phyloP scores from a whole-genome alignment of 306 rosid species.

The Vigna nakashimae region DNA sequence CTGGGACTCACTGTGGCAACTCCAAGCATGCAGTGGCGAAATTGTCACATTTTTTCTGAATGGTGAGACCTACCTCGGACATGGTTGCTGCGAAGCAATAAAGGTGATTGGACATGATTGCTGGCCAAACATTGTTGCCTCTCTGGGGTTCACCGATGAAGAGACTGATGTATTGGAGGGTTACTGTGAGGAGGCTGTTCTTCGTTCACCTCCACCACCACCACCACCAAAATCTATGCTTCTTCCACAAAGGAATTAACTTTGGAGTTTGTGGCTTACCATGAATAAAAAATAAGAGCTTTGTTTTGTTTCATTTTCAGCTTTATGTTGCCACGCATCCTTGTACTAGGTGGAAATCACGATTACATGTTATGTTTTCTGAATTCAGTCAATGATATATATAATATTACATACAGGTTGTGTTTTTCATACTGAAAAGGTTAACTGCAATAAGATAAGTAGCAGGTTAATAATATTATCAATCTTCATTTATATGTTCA shows the following conservation, averaged over 20 bases:
- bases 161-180: constrained; percentile 19
- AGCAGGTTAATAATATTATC: too few species aligned
- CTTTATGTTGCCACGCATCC: not conserved
- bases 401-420: not conserved
- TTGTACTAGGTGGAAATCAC: too few species aligned
- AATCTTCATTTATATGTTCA: too few species aligned
- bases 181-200: not conserved
- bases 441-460: too few species aligned
- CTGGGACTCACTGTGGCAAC: constrained; percentile 26
- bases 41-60: constrained; percentile 12
- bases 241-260: not conserved
- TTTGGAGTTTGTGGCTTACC: not conserved
- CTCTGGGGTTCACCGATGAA: constrained; percentile 21
- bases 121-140: constrained; percentile 22
- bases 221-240: not conserved
- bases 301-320: not conserved
- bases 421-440: not conserved
- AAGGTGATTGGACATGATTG: constrained; percentile 24
- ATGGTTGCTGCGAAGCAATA: constrained; percentile 16
- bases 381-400: not conserved
- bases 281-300: not conserved
- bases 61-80: constrained; percentile 19
- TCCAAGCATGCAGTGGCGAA: constrained; percentile 29
- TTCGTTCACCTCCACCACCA: not conserved
- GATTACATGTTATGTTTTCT: not conserved